Evolutionary conservation across 768 basidiomycete genomes (phyloP), one percentile per base, ranked within the genome.

Genomic region (Amanita phalloides): DNA sequence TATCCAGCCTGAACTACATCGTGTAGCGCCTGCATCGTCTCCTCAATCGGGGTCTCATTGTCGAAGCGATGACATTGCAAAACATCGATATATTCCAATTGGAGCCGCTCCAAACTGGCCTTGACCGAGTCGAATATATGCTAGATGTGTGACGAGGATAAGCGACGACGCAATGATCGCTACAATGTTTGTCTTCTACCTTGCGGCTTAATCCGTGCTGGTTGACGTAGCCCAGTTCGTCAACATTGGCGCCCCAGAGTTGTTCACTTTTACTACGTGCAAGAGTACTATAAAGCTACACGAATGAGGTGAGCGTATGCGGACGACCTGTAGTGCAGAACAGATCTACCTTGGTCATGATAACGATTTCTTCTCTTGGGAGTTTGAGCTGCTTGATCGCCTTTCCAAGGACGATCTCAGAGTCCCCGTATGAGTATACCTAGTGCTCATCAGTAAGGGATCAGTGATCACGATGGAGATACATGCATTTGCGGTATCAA

Each of bases 321-420:
- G 48, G 54, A n/a, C 61, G 28, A 4, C 4, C 61, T 57, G 35
- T 60, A 66, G 7, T 51, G 26, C 23, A 25, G 61, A 38, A 20
- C 13, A n/a, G 2, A 30, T 50, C 4, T 3, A 51, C 50, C 68
- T 90, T 90, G 52, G 88, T 87, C 71, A 90, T 74, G 14, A 90
- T 75, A 14, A 90, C 86, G 41, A 89, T 79, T 56, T 82, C 78
- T 14, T 84, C 82, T 2, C 88, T 76, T 13, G 85, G 84, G 10
- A 86, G 69, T 17, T 80, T 62, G 55, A 78, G 72, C 55, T 78
- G 59, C 59, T 83, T 84, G 67, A 90, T 80, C 3, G 79, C 84
- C 57, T 84, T 82, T 9, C 86, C 86, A n/a, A 87, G 69, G 49
- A 87, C 72, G 41, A 75, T 59, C 60, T 90, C 88, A 0, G 81